Percentiles rank a stretch among this genome's conserved stretches.
Evolutionary conservation across 208 protist genomes (phyloP).

Genomic region (Leishmania tarentolae): DNA sequence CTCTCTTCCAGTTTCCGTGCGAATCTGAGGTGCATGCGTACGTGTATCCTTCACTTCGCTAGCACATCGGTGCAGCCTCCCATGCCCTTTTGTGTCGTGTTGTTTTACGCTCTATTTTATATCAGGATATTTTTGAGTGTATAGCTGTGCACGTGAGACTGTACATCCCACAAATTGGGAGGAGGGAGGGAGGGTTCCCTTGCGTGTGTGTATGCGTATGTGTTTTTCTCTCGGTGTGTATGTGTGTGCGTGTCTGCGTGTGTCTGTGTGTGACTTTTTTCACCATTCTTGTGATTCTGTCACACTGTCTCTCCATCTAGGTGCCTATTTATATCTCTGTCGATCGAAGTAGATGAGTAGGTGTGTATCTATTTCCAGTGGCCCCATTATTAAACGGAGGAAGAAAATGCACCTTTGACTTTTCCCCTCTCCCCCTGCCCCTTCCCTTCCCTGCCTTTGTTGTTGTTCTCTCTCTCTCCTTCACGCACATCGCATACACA

Average conservation of each 20-base stretch:
- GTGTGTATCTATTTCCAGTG: background rate
- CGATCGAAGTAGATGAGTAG: background rate
- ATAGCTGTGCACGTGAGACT: background rate
- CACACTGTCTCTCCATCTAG: background rate
- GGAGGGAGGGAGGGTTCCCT: background rate
- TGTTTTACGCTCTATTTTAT: background rate
- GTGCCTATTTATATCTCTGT: background rate
- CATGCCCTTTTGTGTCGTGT: too few relatives aligned
- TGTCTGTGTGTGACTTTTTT: background rate
- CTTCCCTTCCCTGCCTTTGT: background rate
- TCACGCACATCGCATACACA: too few relatives aligned
- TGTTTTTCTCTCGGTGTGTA: background rate
- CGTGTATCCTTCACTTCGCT: too few relatives aligned
- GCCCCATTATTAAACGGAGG: too few relatives aligned
- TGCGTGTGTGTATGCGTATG: background rate
- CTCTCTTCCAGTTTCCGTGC: too few relatives aligned
- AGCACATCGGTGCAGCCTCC: too few relatives aligned
- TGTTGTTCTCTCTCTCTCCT: background rate
- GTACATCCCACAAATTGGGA: too few relatives aligned
- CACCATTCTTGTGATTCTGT: background rate
- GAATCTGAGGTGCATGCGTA: too few relatives aligned
- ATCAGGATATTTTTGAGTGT: background rate
- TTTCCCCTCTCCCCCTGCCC: background rate
- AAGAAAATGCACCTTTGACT: background rate
- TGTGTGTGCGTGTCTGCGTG: background rate